Evolutionary conservation across 2,329 filamentous ascomycete species (phyloP).

Genomic region (Penicillium fuscoglaucum): DNA sequence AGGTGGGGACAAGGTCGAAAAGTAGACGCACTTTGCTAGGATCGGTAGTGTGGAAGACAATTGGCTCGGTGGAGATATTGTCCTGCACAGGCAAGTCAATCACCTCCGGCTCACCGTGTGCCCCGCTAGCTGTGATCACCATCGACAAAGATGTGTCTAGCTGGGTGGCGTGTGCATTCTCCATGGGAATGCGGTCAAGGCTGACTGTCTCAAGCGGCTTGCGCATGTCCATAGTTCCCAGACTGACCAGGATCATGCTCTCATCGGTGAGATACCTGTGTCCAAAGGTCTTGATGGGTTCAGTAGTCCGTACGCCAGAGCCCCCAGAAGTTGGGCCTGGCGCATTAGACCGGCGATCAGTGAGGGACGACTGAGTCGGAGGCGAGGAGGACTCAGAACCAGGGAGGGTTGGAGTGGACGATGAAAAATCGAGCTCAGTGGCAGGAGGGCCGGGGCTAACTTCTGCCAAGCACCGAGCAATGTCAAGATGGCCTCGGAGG

Average conservation of each 20-base stretch:
- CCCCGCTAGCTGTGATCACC: conserved; percentile 82
- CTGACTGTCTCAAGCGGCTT: conserved; percentile 78
- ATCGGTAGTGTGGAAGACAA: conserved; percentile 81
- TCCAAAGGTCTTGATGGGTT: conserved; percentile 91
- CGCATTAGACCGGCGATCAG: conserved; percentile 44
- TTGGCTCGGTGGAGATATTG: conserved; percentile 88
- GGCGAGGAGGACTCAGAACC: conserved; percentile 40
- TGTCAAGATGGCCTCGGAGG: conserved; percentile 79
- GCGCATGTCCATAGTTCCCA: conserved; percentile 92
- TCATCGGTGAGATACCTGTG: conserved; percentile 91
- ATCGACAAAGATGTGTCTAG: conserved; percentile 92
- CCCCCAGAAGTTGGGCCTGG: conserved; percentile 37
- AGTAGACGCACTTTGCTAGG: conserved; percentile 79
- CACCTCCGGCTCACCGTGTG: conserved; percentile 80
- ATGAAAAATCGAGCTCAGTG: conserved; percentile 29
- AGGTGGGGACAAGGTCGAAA: conserved; percentile 95
- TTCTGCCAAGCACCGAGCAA: conserved; percentile 68
- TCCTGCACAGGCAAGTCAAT: conserved; percentile 93
- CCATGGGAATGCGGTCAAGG: conserved; percentile 82
- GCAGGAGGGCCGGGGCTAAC: conserved; percentile 50
- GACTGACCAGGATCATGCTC: conserved; percentile 84
- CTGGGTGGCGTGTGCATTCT: conserved; percentile 86
- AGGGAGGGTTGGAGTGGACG: conserved; percentile 30
- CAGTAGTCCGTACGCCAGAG: conserved; percentile 49
- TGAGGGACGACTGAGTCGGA: conserved; percentile 40